Evolutionary conservation across 352 stramenopile species (phyloP).

Genomic region (Globisporangium irregulare): DNA sequence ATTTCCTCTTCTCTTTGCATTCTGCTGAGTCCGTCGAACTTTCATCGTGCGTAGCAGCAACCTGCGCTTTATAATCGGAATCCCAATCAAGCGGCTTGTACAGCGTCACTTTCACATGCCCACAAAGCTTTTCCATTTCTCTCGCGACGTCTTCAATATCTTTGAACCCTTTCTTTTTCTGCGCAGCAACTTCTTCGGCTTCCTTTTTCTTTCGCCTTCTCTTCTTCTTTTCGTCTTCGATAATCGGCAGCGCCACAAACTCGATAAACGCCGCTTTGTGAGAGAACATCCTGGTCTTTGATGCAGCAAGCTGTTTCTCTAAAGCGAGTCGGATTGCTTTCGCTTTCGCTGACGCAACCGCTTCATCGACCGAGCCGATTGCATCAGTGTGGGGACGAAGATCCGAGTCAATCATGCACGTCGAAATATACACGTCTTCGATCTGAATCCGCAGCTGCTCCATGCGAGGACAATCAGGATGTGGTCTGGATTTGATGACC

Average conservation of each 20-base stretch:
- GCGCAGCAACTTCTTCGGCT: not conserved
- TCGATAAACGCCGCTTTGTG: conserved; percentile 46
- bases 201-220: conserved; percentile 16
- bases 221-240: conserved; percentile 23
- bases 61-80: not conserved
- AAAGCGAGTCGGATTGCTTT: conserved; percentile 2
- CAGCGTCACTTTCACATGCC: conserved; percentile 34
- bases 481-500: conserved; percentile 40
- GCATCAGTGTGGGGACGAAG: conserved; percentile 30
- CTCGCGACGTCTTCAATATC: conserved; percentile 50
- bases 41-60: not conserved
- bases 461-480: conserved; percentile 31
- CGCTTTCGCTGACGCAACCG: conserved; percentile 17
- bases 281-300: conserved; percentile 33
- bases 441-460: conserved; percentile 55
- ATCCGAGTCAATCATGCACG: conserved; percentile 27
- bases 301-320: conserved; percentile 20
- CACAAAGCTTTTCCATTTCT: conserved; percentile 56
- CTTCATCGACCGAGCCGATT: conserved; percentile 37
- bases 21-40: not conserved
- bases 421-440: conserved; percentile 36
- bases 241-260: conserved; percentile 37
- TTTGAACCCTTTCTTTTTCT: conserved; percentile 9
- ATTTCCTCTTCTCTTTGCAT: conserved; percentile 1
- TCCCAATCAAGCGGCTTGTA: conserved; percentile 36